Evolutionary conservation across 75 land plant genomes (phyloP).

Genomic region (Ceratopteris richardii): DNA sequence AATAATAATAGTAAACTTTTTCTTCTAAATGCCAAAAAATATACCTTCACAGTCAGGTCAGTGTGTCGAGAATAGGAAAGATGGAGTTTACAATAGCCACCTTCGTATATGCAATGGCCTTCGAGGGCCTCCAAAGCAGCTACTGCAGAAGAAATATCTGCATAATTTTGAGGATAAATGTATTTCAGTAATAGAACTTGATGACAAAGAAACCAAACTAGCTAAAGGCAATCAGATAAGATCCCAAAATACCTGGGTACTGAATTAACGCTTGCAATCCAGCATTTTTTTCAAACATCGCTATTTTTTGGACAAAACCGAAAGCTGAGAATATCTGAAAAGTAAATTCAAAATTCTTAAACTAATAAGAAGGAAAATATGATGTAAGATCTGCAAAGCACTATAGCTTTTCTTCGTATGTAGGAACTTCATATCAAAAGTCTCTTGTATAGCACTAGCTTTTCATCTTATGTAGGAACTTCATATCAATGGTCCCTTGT

Average conservation of each 20-base stretch:
- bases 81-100: slow-evolving; percentile 46
- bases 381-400: background rate
- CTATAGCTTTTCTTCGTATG: no score
- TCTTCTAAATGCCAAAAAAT: background rate
- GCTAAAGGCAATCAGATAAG: no score
- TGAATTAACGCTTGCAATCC: slow-evolving; percentile 83
- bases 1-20: background rate
- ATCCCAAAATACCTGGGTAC: slow-evolving; percentile 56
- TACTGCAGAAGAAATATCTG: slow-evolving; percentile 35
- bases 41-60: slow-evolving; percentile 49
- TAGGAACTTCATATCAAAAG: no score
- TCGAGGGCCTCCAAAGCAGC: slow-evolving; percentile 40
- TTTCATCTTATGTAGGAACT: no score
- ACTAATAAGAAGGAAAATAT: background rate
- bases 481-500: no score
- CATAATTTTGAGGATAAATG: no score
- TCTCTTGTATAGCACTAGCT: no score
- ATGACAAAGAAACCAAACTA: no score
- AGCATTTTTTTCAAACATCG: slow-evolving; percentile 92
- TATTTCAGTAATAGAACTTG: no score
- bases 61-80: slow-evolving; percentile 52
- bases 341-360: slow-evolving; percentile 1
- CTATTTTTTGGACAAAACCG: slow-evolving; percentile 84
- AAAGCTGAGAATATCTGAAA: slow-evolving; percentile 77
- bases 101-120: slow-evolving; percentile 52